phyloP scores from a whole-genome alignment of 208 protist species.

The Trypanosoma congolense region DNA sequence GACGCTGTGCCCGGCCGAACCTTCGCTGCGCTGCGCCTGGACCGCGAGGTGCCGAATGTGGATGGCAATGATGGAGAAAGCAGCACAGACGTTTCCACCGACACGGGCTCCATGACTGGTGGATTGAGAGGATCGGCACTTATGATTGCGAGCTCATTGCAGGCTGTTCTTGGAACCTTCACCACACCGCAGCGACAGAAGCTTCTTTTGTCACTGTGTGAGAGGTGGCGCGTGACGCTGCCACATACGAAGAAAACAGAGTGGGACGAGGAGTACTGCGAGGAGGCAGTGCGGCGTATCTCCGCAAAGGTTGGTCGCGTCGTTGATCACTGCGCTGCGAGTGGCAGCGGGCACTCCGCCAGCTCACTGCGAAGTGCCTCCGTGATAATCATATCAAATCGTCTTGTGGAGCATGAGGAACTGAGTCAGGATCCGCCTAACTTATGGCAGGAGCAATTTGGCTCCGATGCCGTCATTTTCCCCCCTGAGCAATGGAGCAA shows the following conservation, averaged over 20 bases:
- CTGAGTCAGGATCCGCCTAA: neutral
- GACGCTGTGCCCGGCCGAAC: conserved; percentile 30
- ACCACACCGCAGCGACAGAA: neutral
- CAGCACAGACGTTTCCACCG: neutral
- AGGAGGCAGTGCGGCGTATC: neutral
- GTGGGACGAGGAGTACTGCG: conserved; percentile 2
- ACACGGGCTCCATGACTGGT: neutral
- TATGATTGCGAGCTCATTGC: neutral
- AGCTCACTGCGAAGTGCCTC: neutral
- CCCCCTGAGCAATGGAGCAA: no score
- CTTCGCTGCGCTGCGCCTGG: conserved; percentile 31
- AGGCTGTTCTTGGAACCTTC: neutral
- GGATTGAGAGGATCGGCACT: neutral
- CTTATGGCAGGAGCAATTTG: neutral
- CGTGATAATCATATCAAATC: neutral
- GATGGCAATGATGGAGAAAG: neutral
- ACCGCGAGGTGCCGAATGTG: no score
- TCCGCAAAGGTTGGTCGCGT: conserved; percentile 1
- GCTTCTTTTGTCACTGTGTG: neutral
- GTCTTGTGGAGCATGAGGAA: neutral
- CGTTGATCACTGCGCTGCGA: neutral
- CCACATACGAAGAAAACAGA: neutral
- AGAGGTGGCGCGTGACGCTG: neutral
- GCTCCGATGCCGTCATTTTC: no score
- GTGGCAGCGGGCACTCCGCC: neutral